Conservation (phyloP, 2,329 filamentous ascomycete genomes). For the Pyrenophora seminiperda region DNA sequence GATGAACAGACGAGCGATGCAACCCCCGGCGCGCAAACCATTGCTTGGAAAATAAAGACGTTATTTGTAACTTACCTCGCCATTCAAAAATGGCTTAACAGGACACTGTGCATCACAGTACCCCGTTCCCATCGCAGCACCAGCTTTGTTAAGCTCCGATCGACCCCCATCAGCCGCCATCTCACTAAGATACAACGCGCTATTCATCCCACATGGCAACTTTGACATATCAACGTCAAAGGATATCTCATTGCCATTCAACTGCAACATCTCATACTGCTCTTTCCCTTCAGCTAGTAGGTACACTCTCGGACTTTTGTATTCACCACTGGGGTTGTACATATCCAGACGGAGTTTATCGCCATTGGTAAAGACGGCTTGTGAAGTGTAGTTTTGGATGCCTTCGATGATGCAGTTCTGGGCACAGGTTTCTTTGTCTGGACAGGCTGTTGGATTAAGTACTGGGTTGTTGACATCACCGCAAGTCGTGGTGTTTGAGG, state of each 20-base stretch:
- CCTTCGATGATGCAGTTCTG: slow-evolving; percentile 63
- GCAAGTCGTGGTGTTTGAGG: slow-evolving; percentile 42
- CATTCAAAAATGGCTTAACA: slow-evolving; percentile 46
- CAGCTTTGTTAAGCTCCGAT: slow-evolving; percentile 51
- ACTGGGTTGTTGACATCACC: slow-evolving; percentile 39
- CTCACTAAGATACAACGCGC: slow-evolving; percentile 48
- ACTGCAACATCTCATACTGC: slow-evolving; percentile 68
- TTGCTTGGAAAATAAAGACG: no score
- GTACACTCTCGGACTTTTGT: slow-evolving; percentile 63
- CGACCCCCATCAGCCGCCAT: slow-evolving; percentile 47
- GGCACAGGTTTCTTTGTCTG: slow-evolving; percentile 57
- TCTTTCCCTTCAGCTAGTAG: slow-evolving; percentile 63
- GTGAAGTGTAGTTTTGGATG: slow-evolving; percentile 58
- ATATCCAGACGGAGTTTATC: slow-evolving; percentile 55
- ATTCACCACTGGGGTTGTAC: slow-evolving; percentile 43
- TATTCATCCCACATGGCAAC: slow-evolving; percentile 51
- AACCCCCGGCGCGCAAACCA: no score
- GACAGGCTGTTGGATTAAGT: slow-evolving; percentile 54
- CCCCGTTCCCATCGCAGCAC: slow-evolving; percentile 65
- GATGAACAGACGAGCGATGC: no score
- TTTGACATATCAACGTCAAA: slow-evolving; percentile 68
- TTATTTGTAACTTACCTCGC: slow-evolving; percentile 47
- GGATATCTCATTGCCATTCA: slow-evolving; percentile 71
- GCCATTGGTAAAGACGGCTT: slow-evolving; percentile 59
- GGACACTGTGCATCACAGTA: slow-evolving; percentile 59